Evolutionary conservation across 2,329 filamentous ascomycete genomes (phyloP).

Genomic region (Plenodomus biglobosus): DNA sequence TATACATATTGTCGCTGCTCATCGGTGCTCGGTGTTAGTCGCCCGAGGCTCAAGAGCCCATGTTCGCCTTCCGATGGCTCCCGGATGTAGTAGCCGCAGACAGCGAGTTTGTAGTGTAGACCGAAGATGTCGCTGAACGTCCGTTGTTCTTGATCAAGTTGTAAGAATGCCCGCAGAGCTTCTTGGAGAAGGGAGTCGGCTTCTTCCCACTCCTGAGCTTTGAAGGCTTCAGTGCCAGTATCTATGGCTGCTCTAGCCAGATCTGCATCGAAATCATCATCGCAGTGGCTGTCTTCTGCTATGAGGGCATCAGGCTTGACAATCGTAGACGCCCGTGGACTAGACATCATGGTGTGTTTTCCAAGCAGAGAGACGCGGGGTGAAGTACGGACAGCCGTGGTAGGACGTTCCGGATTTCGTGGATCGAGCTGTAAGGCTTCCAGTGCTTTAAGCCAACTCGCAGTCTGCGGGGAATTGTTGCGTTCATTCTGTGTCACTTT

Average conservation of each 20-base stretch:
- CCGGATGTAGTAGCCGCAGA: constrained; percentile 29
- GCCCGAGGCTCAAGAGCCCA: constrained; percentile 21
- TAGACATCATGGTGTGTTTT: constrained; percentile 1
- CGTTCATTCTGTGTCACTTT: neutral
- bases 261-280: constrained; percentile 31
- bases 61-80: constrained; percentile 20
- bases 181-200: constrained; percentile 31
- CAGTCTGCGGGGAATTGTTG: neutral
- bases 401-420: neutral
- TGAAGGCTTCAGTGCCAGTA: constrained; percentile 26
- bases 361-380: neutral
- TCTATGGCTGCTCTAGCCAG: constrained; percentile 29
- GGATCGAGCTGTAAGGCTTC: neutral
- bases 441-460: neutral
- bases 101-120: constrained; percentile 31
- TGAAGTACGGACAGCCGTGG: neutral
- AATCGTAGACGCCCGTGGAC: neutral
- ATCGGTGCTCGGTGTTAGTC: constrained; percentile 17
- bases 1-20: constrained; percentile 16
- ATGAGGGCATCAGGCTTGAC: neutral
- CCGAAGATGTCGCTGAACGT: constrained; percentile 26
- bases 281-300: constrained; percentile 10
- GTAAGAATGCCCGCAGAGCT: constrained; percentile 25
- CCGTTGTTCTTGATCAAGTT: constrained; percentile 19
- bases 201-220: constrained; percentile 22